Base-by-base conservation (phyloP, 345 rosid species). In the Brassica rapa region DNA sequence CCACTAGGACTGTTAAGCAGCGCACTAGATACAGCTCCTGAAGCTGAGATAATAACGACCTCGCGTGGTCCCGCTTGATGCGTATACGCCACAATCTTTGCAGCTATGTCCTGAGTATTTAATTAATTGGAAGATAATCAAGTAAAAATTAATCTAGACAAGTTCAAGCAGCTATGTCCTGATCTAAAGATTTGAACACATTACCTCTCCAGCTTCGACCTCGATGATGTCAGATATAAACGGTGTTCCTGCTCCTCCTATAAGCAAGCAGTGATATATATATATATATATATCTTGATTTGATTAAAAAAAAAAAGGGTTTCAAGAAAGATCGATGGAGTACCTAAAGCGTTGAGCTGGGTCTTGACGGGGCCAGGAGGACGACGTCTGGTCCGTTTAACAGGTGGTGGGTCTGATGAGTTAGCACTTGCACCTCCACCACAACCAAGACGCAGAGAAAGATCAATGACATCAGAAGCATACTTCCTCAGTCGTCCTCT, bases 321-420 rank as follows among this genome's bases (percentile, higher is more conserved):
- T 11, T 4, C 51, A 43, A 43, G 55, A 29, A 12, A 53, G 29
- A 62, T 5, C 21, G 67, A 35, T 12, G 64, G 57, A 6, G 39
- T 77, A 93, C 99, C 99, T 78, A 93, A 77, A 15, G 99, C 99
- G 66, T 95, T 94, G 5, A 91, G 87, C 84, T 95, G 98, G 75
- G 80, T 91, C 77, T 93, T 91, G 49, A 88, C 97, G 8, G 97
- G 84, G 33, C 99, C 97, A 11, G 98, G 96, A 9, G 99, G 99
- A 81, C 98, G 78, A 62, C 99, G 97, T 10, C 96, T 81, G 64
- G 84, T 83, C 62, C 85, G 86, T 85, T 95, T 95, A 19, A 84
- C 63, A 1, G 87, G 79, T 25, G 35, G 6, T 21, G 88, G 85
- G 19, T 90, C 92, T 1, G 94, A 86, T 5, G 86, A 84, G 8